Percentiles rank a stretch among this genome's conserved stretches.
These are phyloP conservation scores for Metschnikowia proteae DNA, from an alignment of 805 yeast genomes.

Conservation along the genomic window DNA sequence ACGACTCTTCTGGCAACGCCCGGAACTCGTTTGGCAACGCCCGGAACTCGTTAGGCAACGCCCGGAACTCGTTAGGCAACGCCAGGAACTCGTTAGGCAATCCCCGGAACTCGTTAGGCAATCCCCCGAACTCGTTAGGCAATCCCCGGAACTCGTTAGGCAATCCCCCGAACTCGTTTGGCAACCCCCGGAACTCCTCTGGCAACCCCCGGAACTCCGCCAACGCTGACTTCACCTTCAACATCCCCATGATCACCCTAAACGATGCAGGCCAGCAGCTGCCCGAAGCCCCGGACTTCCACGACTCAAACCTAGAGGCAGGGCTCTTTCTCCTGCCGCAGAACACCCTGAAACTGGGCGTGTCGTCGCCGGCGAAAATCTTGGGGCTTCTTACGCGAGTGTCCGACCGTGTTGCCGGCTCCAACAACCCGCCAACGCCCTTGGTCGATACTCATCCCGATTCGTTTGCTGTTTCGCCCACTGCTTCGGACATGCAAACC, in stretches of 20 bases:
- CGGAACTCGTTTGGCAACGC: too few relatives aligned
- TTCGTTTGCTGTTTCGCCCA: neutral
- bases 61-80: too few relatives aligned
- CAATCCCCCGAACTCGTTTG: too few relatives aligned
- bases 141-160: too few relatives aligned
- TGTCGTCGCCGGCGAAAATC: conserved; percentile 13
- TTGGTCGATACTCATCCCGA: conserved; percentile 6
- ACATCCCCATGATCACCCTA: conserved; percentile 18
- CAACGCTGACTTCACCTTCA: conserved; percentile 11
- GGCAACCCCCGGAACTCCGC: neutral
- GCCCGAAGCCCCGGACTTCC: neutral
- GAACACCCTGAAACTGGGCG: neutral
- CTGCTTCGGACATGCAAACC: neutral
- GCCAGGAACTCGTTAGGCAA: too few relatives aligned
- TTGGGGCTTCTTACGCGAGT: conserved; percentile 13
- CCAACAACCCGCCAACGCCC: conserved; percentile 14
- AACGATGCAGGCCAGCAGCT: conserved; percentile 1
- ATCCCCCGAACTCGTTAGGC: too few relatives aligned
- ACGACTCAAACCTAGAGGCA: conserved; percentile 10
- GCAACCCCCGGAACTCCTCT: neutral
- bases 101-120: too few relatives aligned
- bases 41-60: too few relatives aligned
- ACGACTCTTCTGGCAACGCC: too few relatives aligned
- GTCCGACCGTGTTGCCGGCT: conserved; percentile 16
- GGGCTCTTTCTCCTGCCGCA: conserved; percentile 5